Evolutionary conservation across 352 stramenopile species (phyloP), one percentile per base, ranked within the genome.

Genomic region (Pythium diclinum): DNA sequence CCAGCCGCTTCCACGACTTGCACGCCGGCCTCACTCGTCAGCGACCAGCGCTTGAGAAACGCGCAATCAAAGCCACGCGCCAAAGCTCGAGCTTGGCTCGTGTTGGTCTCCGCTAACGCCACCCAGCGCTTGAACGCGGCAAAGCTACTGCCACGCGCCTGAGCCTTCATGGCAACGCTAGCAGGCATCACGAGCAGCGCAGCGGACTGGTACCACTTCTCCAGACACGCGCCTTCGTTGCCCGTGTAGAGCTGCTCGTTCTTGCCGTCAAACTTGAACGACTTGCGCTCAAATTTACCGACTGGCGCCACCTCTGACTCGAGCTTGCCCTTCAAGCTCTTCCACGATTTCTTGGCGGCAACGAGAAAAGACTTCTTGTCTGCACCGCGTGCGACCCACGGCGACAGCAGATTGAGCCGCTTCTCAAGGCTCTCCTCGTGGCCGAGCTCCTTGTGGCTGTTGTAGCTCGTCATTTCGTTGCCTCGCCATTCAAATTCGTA

Each of bases 201-300:
- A 3, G 63, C 63, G 13, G 63, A 57, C 0, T 25, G 46, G 46
- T 70, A 70, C 63, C 57, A 65, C 21, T 55, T 64, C 40, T 64
- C 44, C 13, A 64, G 16, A n/a, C 25, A 44, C 16, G 21, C 36
- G 40, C 63, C 57, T 44, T 57, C 63, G 38, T 65, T 62, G 3
- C 63, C 63, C 14, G 57, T 61, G 30, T 60, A 61, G 6, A 53
- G 5, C 9, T 48, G 11, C 14, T 42, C 33, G 19, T 59, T 53
- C 21, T 61, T 10, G 30, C 63, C 36, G 9, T 65, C 56, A 42
- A 61, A 59, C 13, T 44, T 30, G 33, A 60, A 11, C 8, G 49
- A 28, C 36, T 17, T 11, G 11, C 2, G 21, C 11, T 56, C 21
- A 16, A 70, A 61, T 6, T 56, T 46, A 5, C 56, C 56, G 7